Evolutionary conservation across 495 filamentous ascomycete species (phyloP), one percentile per base, ranked within the genome.

Genomic region (Aeminium ludgeri): DNA sequence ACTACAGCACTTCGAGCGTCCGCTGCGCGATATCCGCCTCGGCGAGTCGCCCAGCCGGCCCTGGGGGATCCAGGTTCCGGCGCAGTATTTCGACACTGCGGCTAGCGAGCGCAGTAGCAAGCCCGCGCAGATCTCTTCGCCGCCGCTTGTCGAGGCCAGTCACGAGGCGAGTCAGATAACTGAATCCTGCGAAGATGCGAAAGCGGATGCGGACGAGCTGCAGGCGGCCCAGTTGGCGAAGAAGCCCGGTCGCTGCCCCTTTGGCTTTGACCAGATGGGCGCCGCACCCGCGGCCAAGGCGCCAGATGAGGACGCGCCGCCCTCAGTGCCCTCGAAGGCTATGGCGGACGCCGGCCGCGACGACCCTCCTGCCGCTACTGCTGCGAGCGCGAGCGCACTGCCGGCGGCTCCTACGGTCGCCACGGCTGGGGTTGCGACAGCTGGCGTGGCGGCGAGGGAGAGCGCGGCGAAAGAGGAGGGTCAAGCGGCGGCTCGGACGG

Each of bases 41-140:
- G 86, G 86, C 13, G 86, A 94, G 55, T 86, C 80, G 25, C 86
- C 86, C 27, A 87, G 78, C 55, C 69, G 85, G 19, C 86, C 86
- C 20, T 94, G 86, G 86, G 86, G 86, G 1, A 87, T 94, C 28
- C 68, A 68, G 13, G 78, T 94, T 1, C 86, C 82, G 0, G 51
- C 69, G 10, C 58, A 63, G 30, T 68, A 38, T 44, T 11, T 70
- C 35, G 59, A 64, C 18, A 52, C 37, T 19, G 41, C 12, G 40
- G n/a, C n/a, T n/a, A 52, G 67, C 62, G 3, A 60, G 60, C 1
- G 60, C 64, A 45, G 37, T 10, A 46, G 45, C 28, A 17, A 29
- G 20, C 45, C 49, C 8, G 49, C 43, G 10, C 28, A 44, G 13
- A 18, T 44, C 49, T 41, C 50, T 29, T 45, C 50, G 33, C 41